phyloP scores from a whole-genome alignment of 225 moss, liverwort and hornwort genomes.

The Sphagnum tenellum region DNA sequence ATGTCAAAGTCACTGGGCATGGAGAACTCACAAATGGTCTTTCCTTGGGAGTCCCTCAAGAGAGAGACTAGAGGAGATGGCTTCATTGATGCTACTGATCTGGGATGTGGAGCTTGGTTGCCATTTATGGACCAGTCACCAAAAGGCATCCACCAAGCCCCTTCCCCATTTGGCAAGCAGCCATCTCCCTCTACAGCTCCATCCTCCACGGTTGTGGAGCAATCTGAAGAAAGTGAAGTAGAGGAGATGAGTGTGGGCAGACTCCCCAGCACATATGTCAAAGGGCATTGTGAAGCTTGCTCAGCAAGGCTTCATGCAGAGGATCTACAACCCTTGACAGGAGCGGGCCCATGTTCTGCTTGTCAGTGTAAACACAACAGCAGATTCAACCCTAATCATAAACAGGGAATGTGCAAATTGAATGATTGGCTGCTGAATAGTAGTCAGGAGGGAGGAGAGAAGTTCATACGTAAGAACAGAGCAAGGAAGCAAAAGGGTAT shows the following conservation, averaged over 20 bases:
- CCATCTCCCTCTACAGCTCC: not conserved
- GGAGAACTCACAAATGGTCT: constrained; percentile 9
- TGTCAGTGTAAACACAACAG: not conserved
- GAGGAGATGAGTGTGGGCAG: not conserved
- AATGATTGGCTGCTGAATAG: constrained; percentile 7
- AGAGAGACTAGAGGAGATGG: not conserved
- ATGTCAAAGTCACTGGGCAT: constrained; percentile 23
- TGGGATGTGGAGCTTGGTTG: not conserved
- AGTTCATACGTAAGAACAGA: constrained; percentile 1
- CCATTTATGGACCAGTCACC: not conserved
- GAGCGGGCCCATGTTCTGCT: not conserved
- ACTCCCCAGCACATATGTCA: not conserved
- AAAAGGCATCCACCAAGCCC: too few species aligned
- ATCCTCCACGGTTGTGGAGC: not conserved
- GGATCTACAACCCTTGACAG: constrained; percentile 1
- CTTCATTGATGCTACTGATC: constrained; percentile 1
- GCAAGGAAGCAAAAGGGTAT: constrained; percentile 12
- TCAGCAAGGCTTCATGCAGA: not conserved
- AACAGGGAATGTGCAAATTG: constrained; percentile 10
- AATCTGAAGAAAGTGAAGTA: not conserved
- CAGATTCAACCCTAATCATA: not conserved
- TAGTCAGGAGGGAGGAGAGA: not conserved
- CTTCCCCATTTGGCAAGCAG: too few species aligned
- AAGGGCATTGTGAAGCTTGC: constrained; percentile 1
- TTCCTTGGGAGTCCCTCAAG: constrained; percentile 19